Conservation (phyloP, 345 rosid species). For the Syzygium aqueum region DNA sequence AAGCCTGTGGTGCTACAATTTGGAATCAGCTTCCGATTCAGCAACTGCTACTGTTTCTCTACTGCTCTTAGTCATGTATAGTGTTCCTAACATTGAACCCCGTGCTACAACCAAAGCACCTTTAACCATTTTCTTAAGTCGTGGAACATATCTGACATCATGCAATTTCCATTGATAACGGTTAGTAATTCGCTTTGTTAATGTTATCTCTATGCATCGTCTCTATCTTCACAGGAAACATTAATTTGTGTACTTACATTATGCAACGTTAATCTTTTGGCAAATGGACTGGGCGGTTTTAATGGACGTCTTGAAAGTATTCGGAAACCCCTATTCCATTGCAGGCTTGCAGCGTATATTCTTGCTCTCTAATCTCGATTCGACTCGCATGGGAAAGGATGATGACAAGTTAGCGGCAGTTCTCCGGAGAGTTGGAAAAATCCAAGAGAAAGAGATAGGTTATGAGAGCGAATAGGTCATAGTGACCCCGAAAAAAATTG, state of each 20-base stretch:
- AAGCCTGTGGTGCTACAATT: no score
- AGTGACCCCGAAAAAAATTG: slow-evolving; percentile 41
- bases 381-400: slow-evolving; percentile 40
- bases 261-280: neutral
- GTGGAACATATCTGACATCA: no score
- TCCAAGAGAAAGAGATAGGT: slow-evolving; percentile 69
- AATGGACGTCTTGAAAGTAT: neutral
- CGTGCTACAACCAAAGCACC: no score
- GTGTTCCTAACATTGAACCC: no score
- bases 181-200: neutral
- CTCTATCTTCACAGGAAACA: neutral
- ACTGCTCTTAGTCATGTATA: no score
- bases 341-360: neutral
- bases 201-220: neutral
- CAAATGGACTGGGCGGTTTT: neutral
- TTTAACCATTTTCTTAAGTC: no score
- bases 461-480: slow-evolving; percentile 50
- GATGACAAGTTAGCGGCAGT: slow-evolving; percentile 29
- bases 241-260: neutral
- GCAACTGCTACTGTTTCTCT: no score
- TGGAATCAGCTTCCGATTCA: no score
- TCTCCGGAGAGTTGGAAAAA: slow-evolving; percentile 50
- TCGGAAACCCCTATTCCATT: neutral
- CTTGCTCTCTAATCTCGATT: slow-evolving; percentile 26
- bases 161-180: no score